Evolutionary conservation across 2,329 filamentous ascomycete genomes (phyloP), one percentile per base, ranked within the genome.

Genomic region (Cadophora sp.): DNA sequence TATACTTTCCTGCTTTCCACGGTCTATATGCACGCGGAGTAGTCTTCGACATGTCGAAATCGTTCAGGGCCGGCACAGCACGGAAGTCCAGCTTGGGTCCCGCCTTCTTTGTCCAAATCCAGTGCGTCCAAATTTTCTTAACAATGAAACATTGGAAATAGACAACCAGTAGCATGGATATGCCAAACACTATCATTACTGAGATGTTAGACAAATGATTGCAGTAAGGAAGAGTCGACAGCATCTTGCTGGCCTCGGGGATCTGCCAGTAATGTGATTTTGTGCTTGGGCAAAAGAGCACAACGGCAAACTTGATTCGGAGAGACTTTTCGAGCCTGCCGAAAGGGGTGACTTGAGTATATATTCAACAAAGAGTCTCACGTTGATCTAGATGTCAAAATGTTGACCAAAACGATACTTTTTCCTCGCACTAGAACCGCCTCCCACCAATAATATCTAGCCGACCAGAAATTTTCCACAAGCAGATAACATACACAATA

Each of bases 1-100:
- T 71, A 48, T 74, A 76, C n/a, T 68, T 70, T 27, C 74, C 73
- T 19, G 69, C 64, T 68, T 72, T 68, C 69, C 71, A 73, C 56
- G 71, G 73, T 37, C 73, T 64, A 43, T 73, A 73, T 7, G 65
- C 65, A 14, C 68, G 43, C 19, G 74, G 73, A 40, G 65, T 48
- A 3, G 63, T 68, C 1, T 55, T 69, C 16, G 66, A 31, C 46
- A 71, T 55, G 48, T 71, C 56, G 55, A 73, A 73, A 9, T 60
- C 53, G 4, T 58, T 59, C 12, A 55, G 43, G 14, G 72, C 67
- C 5, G 50, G 27, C 7, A 71, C 62, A 14, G 37, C 26, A 9
- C 60, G 61, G 27, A 71, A 71, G 40, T 64, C 60, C 22, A 66
- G 34, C 27, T 63, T 50, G 37, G 66, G 56, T 26, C 58, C 37